Evolutionary conservation across 106 monocot genomes (phyloP).

Genomic region (Allium fistulosum): DNA sequence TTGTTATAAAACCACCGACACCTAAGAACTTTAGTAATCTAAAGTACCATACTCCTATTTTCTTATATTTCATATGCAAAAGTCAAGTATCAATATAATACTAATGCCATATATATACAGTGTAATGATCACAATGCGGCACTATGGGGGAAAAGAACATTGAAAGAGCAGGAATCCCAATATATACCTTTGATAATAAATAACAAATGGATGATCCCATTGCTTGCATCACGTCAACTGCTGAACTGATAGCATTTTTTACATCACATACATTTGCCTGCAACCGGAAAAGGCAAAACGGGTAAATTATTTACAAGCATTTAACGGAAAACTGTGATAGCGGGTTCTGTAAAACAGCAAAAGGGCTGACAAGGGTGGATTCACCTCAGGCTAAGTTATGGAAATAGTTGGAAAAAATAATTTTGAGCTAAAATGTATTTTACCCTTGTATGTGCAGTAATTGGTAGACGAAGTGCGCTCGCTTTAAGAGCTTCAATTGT

Average conservation of each 20-base stretch:
- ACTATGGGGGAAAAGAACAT: too few species aligned
- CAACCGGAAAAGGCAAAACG: background rate
- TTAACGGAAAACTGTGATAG: background rate
- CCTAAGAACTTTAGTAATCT: too few species aligned
- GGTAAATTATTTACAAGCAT: conserved; percentile 1
- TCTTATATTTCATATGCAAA: too few species aligned
- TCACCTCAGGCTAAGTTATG: too few species aligned
- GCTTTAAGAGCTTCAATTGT: conserved; percentile 67
- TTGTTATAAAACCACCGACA: too few species aligned
- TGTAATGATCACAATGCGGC: too few species aligned
- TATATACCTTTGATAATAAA: conserved; percentile 11
- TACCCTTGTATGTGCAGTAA: conserved; percentile 74
- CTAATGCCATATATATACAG: too few species aligned
- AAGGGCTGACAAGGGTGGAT: too few species aligned
- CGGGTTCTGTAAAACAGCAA: background rate
- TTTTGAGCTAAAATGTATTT: background rate
- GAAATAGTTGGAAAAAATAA: too few species aligned
- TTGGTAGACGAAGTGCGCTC: conserved; percentile 61
- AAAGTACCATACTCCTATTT: too few species aligned
- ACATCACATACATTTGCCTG: conserved; percentile 9
- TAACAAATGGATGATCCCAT: conserved; percentile 15
- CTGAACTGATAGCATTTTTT: conserved; percentile 21
- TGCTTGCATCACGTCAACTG: conserved; percentile 21
- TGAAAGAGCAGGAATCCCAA: too few species aligned
- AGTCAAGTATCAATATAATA: too few species aligned